Evolutionary conservation across 2,329 filamentous ascomycete species (phyloP), one percentile per base, ranked within the genome.

Genomic region (Phaeophleospora eucalypticola): DNA sequence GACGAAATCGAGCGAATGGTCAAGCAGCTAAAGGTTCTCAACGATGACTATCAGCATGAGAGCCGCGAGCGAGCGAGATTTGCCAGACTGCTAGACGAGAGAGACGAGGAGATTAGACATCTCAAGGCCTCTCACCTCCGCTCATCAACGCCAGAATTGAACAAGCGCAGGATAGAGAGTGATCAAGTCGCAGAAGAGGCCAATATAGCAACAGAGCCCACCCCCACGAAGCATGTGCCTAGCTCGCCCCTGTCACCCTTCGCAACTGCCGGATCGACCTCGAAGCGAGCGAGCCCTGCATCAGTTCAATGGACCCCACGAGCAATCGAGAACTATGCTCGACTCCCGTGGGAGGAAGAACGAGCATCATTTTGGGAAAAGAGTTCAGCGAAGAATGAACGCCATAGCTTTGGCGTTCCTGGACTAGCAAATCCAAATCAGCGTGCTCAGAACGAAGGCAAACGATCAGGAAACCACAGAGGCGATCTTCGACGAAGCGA

Each of bases 1-100:
- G 47, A 46, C 18, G 52, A 57, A 36, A 53, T 61, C 45, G 58
- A 52, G 19, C 35, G 41, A 27, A 36, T 57, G 4, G 46, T 41
- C 7, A 41, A 47, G 12, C 42, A 56, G 34, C 35, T 59, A 10
- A 46, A 48, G 18, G 45, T 29, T 4, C 20, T 46, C 19, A 43
- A 51, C 40, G 51, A 53, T 36, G 54, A 58, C 37, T 34, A 46
- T 27, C 39, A 46, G 6, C 36, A 49, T n/a, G 56, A 57, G 36
- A 37, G 16, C 7, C 45, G 48, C 10, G 43, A 54, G 18, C 38
- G 43, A 14, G 46, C 41, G 14, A 37, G 48, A 21, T 46, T 45
- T 20, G 40, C 45, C 4, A 55, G 42, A 44, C 36, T 59, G 20
- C 36, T 54, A 10, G 51, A 56, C 15, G 53, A 57, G 36, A 34